Evolutionary conservation across 768 basidiomycete genomes (phyloP).

Genomic region (Mycena haematopus): DNA sequence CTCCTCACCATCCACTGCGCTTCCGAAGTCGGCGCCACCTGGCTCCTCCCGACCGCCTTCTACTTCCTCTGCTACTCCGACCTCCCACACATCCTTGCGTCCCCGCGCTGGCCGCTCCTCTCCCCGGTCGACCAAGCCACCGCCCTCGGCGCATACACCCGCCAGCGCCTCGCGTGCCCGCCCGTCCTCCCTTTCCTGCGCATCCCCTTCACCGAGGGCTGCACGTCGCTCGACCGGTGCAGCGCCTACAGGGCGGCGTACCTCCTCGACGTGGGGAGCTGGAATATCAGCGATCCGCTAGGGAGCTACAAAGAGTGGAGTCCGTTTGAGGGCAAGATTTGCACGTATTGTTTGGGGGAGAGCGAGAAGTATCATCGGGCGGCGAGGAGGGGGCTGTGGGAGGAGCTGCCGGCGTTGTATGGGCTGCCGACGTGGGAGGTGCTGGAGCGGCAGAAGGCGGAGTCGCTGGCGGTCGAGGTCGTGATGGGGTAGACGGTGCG

Average conservation of each 20-base stretch:
- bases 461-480: not conserved
- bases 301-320: constrained; percentile 25
- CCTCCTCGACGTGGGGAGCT: constrained; percentile 21
- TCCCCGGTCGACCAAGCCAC: not conserved
- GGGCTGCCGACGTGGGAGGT: constrained; percentile 3
- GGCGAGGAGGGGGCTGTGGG: not conserved
- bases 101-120: not conserved
- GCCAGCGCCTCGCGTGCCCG: constrained; percentile 25
- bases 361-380: constrained; percentile 19
- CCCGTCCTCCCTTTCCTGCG: constrained; percentile 28
- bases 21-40: constrained; percentile 23
- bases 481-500: not conserved
- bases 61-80: constrained; percentile 30
- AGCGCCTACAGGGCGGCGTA: constrained; percentile 19
- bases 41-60: constrained; percentile 29
- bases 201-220: constrained; percentile 29
- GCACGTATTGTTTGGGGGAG: constrained; percentile 13
- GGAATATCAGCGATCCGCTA: constrained; percentile 28
- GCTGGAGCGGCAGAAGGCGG: constrained; percentile 1
- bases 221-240: constrained; percentile 16
- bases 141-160: constrained; percentile 11
- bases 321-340: constrained; percentile 22
- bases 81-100: constrained; percentile 28
- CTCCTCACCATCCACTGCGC: constrained; percentile 11
- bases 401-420: not conserved